A percentile compares a stretch with the other conserved stretches of the same genome.
These are phyloP conservation scores for Pyrenophora tritici-repentis DNA, from an alignment of 2,329 filamentous ascomycete genomes.

Conservation along the genomic window DNA sequence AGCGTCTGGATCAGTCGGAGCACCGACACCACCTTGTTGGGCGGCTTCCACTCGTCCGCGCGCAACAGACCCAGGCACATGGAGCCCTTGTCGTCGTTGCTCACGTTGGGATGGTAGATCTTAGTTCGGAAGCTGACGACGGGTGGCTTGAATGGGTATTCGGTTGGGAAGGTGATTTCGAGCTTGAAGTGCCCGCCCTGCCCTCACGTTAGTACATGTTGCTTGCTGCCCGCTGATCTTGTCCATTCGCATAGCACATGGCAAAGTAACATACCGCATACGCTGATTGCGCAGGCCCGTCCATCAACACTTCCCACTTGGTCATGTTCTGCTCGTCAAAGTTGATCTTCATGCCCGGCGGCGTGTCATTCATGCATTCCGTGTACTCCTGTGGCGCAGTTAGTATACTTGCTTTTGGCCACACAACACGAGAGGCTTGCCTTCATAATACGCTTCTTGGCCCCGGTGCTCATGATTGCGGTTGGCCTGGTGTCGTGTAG, in stretches of 20 bases:
- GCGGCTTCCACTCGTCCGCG: slow-evolving; percentile 89
- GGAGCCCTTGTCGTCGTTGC: slow-evolving; percentile 80
- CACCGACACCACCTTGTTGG: slow-evolving; percentile 74
- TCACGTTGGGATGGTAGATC: slow-evolving; percentile 95
- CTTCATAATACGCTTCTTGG: slow-evolving; percentile 55
- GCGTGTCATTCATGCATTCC: slow-evolving; percentile 45
- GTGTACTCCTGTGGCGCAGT: slow-evolving; percentile 39
- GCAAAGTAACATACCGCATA: slow-evolving; percentile 61
- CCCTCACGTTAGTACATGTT: slow-evolving; percentile 13
- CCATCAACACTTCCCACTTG: slow-evolving; percentile 70
- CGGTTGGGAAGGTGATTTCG: slow-evolving; percentile 71
- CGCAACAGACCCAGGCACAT: slow-evolving; percentile 88
- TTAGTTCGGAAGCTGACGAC: slow-evolving; percentile 80
- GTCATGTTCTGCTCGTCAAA: slow-evolving; percentile 68
- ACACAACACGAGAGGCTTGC: slow-evolving; percentile 27
- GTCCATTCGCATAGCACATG: not conserved
- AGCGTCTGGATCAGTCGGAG: slow-evolving; percentile 77
- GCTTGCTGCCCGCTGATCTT: not conserved
- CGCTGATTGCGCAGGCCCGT: slow-evolving; percentile 67
- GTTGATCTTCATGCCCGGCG: slow-evolving; percentile 48
- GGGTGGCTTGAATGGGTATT: slow-evolving; percentile 91
- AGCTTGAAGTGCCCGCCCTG: slow-evolving; percentile 76
- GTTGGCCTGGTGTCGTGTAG: slow-evolving; percentile 11
- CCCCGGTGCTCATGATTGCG: slow-evolving; percentile 43
- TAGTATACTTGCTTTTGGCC: slow-evolving; percentile 8